Evolutionary conservation across 2,329 filamentous ascomycete genomes (phyloP).

Genomic region (Albifimbria verrucaria): DNA sequence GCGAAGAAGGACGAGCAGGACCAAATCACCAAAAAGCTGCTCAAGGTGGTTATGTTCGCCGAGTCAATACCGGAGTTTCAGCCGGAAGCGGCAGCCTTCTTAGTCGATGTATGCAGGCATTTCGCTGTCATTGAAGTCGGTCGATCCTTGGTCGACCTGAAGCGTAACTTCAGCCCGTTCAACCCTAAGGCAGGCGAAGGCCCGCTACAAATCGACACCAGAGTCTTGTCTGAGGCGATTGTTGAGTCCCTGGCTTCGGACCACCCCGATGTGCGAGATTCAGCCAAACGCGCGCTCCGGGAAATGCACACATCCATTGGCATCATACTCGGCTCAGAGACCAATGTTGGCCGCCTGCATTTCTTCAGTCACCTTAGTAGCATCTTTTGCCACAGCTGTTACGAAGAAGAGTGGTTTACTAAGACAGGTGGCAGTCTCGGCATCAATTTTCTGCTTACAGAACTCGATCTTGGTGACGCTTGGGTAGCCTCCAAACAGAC

Average conservation of each 20-base stretch:
- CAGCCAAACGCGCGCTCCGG: conserved; percentile 74
- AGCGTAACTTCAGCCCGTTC: conserved; percentile 75
- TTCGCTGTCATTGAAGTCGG: conserved; percentile 90
- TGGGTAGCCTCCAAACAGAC: conserved; percentile 83
- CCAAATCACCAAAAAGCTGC: conserved; percentile 73
- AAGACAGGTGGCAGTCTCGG: conserved; percentile 91
- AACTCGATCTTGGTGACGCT: conserved; percentile 75
- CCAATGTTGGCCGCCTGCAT: conserved; percentile 69
- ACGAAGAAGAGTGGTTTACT: conserved; percentile 98
- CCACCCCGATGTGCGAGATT: conserved; percentile 72
- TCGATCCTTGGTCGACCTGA: conserved; percentile 74
- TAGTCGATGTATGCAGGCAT: conserved; percentile 81
- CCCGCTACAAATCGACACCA: conserved; percentile 79
- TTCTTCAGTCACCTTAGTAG: conserved; percentile 83
- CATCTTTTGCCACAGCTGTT: conserved; percentile 89
- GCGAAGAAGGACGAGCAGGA: conserved; percentile 86
- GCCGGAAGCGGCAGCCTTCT: conserved; percentile 69
- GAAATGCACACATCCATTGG: conserved; percentile 73
- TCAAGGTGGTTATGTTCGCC: conserved; percentile 86
- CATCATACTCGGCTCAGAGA: conserved; percentile 74
- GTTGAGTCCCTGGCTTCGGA: conserved; percentile 89
- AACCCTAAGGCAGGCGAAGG: conserved; percentile 85
- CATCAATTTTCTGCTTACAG: conserved; percentile 82
- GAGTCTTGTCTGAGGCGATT: conserved; percentile 82
- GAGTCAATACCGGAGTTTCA: conserved; percentile 79